Base-by-base conservation (phyloP, 1,139 yeast species). In the Saccharomyces hybrid region DNA sequence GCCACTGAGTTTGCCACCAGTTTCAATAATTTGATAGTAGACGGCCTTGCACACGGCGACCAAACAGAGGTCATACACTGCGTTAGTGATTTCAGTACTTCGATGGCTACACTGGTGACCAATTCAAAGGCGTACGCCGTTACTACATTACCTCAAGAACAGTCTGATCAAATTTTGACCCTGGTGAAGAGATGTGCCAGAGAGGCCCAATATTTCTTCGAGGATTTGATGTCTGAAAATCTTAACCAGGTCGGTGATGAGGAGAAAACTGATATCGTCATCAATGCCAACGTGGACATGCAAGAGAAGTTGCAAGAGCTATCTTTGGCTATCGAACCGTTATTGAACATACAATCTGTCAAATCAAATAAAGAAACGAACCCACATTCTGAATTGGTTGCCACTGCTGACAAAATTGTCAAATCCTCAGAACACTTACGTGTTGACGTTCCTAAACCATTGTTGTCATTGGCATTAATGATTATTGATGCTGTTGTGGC, bases 1-100 rank as follows among this genome's bases (percentile, higher is more conserved):
- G 89, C 91, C 0, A 88, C 93, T 6, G 95, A 86, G 51, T 88
- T 90, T 70, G 87, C 96, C 5, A 80, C 84, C 16, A 82, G 86
- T 13, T 89, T 89, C 73, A 88, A 87, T 67, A 81, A 83, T 51
- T 85, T 81, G 64, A 76, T 88, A 53, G 91, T 87, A 2, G 96
- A 88, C 67, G 95, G 91, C 11, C 82, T 57, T 16, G 54, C 82
- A 52, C 77, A 79, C 54, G 88, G 85, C 55, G 88, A 85, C 58
- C 88, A 86, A 58, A 73, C 84, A 4, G 79, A 79, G 48, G 80
- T 89, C 32, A 85, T 90, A 60, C 78, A 81, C 61, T 76, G 87
- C 1, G 81, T 88, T 52, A 83, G 88, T 2, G 81, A 80, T 48
- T 83, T 89, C 56, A 79, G 95, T 1, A 75, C 83, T 16, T 74